A percentile compares a stretch with the other conserved stretches of the same genome.
Evolutionary conservation across 2,329 filamentous ascomycete genomes (phyloP).

Genomic region (Claviceps sp.): DNA sequence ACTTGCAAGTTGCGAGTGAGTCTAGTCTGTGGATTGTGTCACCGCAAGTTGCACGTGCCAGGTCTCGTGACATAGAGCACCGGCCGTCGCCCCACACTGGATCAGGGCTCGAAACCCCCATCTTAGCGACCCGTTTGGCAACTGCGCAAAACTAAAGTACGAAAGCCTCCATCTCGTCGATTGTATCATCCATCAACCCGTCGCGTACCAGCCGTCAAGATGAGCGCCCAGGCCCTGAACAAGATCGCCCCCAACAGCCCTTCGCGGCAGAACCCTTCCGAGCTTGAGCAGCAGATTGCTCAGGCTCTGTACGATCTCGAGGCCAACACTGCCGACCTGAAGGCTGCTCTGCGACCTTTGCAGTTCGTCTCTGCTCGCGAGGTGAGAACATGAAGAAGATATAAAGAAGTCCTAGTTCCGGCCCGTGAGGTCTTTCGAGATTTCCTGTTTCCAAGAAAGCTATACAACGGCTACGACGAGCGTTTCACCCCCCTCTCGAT

Average conservation of each 20-base stretch:
- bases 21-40: too few relatives aligned
- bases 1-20: background rate
- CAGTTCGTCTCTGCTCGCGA: constrained; percentile 98
- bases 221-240: constrained; percentile 66
- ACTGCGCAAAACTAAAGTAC: constrained; percentile 17
- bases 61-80: background rate
- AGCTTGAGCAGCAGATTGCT: constrained; percentile 95
- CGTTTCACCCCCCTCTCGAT: constrained; percentile 6
- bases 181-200: constrained; percentile 15
- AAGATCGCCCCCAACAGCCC: constrained; percentile 98
- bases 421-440: constrained; percentile 14
- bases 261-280: constrained; percentile 87
- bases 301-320: constrained; percentile 97
- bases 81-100: background rate
- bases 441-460: constrained; percentile 29
- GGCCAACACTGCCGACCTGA: constrained; percentile 97
- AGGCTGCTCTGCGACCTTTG: constrained; percentile 87
- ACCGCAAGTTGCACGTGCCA: background rate
- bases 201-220: constrained; percentile 36
- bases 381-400: constrained; percentile 56
- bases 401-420: constrained; percentile 5
- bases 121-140: constrained; percentile 21
- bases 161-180: constrained; percentile 10
- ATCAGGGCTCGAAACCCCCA: constrained; percentile 28
- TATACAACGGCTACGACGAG: constrained; percentile 21